phyloP scores from a whole-genome alignment of 2,329 filamentous ascomycete species.

The Penicillium rolfsii region DNA sequence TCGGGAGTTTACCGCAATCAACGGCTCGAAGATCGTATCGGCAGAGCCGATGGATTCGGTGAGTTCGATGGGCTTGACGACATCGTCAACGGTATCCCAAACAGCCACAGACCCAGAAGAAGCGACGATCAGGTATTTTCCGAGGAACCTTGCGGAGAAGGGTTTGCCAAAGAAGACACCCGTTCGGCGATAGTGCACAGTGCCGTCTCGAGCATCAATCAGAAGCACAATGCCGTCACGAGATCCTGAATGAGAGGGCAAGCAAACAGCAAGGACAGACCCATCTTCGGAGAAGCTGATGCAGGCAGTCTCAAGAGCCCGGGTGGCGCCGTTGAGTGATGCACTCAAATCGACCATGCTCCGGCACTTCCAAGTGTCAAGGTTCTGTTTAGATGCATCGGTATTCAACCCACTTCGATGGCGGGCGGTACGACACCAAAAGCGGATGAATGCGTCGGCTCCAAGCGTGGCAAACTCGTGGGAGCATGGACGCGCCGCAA shows the following conservation, averaged over 20 bases:
- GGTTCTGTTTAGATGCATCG: conserved; percentile 46
- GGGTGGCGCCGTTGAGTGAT: conserved; percentile 28
- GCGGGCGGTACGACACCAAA: conserved; percentile 78
- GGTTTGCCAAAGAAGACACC: conserved; percentile 69
- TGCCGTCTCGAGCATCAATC: conserved; percentile 72
- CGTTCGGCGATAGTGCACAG: conserved; percentile 67
- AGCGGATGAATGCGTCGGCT: conserved; percentile 73
- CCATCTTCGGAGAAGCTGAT: conserved; percentile 83
- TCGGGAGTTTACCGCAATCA: conserved; percentile 69
- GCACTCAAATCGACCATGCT: conserved; percentile 56
- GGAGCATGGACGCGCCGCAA: conserved; percentile 70
- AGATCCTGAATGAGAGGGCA: conserved; percentile 45
- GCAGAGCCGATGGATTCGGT: conserved; percentile 44
- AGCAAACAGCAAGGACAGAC: conserved; percentile 72
- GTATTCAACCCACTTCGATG: conserved; percentile 69
- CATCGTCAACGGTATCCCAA: conserved; percentile 82
- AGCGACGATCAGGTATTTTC: conserved; percentile 73
- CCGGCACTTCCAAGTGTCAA: conserved; percentile 76
- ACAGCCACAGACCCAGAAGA: conserved; percentile 70
- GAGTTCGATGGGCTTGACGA: conserved; percentile 68
- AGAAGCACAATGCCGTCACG: conserved; percentile 70
- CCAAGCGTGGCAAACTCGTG: conserved; percentile 83
- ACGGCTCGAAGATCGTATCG: conserved; percentile 24
- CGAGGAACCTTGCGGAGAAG: conserved; percentile 70
- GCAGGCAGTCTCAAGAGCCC: conserved; percentile 58